A percentile compares a stretch with the other conserved stretches of the same genome.
These are phyloP conservation scores for Asterella californica DNA, from an alignment of 225 moss, liverwort and hornwort species.

Conservation along the genomic window DNA sequence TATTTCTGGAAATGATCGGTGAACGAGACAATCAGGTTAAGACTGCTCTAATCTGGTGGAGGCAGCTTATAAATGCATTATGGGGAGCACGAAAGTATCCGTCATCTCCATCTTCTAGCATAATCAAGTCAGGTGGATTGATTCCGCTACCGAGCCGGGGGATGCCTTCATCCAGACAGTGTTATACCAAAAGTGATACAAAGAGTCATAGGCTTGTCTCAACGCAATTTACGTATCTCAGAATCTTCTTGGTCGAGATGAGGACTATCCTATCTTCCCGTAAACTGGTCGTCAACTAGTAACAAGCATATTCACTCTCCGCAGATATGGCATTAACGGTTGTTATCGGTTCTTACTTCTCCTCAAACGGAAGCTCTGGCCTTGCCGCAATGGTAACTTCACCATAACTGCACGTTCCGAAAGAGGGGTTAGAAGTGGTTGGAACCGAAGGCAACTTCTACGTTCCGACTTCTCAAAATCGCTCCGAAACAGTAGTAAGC, in stretches of 20 bases:
- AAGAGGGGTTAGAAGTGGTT: neutral
- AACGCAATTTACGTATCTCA: no score
- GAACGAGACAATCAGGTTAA: neutral
- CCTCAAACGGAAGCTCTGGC: constrained; percentile 53
- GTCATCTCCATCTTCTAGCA: constrained; percentile 94
- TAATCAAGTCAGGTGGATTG: constrained; percentile 89
- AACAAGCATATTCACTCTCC: neutral
- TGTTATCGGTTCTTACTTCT: constrained; percentile 40
- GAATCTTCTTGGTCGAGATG: neutral
- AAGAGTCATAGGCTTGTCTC: neutral
- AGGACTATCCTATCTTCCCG: neutral
- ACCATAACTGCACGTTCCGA: constrained; percentile 57
- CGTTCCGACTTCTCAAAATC: neutral
- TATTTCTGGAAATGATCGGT: neutral
- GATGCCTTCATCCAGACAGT: constrained; percentile 82
- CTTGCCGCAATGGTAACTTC: constrained; percentile 53
- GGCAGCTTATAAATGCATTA: constrained; percentile 77
- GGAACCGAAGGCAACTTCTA: neutral
- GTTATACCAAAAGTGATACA: constrained; percentile 36
- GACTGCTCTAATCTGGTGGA: neutral
- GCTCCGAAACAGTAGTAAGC: neutral
- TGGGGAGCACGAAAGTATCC: constrained; percentile 70
- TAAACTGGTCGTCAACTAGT: neutral
- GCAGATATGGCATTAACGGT: neutral
- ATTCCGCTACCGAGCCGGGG: constrained; percentile 79